Percentiles rank a stretch among this genome's conserved stretches.
These are phyloP conservation scores for Salix brachista DNA, from an alignment of 345 rosid genomes.

Conservation along the genomic window DNA sequence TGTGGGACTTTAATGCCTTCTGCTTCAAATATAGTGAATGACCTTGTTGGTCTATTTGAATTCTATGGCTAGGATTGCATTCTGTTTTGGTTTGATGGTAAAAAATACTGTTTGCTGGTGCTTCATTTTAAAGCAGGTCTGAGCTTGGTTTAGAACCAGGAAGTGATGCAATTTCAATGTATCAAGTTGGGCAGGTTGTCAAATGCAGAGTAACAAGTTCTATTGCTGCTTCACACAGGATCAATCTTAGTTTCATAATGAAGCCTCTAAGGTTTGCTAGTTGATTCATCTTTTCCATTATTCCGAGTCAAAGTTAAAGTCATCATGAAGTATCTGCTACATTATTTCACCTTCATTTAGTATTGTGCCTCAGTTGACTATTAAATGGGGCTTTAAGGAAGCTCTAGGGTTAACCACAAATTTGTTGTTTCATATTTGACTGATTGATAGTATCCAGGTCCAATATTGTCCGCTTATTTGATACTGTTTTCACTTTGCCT, in stretches of 20 bases:
- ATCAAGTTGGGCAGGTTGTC: conserved; percentile 92
- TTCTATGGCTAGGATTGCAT: background rate
- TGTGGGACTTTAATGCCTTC: background rate
- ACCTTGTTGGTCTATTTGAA: background rate
- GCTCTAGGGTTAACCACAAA: background rate
- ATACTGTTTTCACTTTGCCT: background rate
- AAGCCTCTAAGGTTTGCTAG: conserved; percentile 65
- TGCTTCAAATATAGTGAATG: conserved; percentile 3
- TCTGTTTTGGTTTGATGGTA: conserved; percentile 2
- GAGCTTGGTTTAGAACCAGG: conserved; percentile 90
- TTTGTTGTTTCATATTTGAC: background rate
- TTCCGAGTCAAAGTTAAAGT: background rate
- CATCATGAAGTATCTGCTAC: background rate
- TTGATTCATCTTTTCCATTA: background rate
- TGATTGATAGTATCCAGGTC: background rate
- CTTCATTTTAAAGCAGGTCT: conserved; percentile 46
- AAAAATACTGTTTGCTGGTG: conserved; percentile 19
- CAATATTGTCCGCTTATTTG: background rate
- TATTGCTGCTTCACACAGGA: conserved; percentile 56
- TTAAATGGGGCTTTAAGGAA: background rate
- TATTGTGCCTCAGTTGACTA: background rate
- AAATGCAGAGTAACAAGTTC: conserved; percentile 83
- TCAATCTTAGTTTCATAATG: conserved; percentile 80
- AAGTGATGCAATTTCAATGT: conserved; percentile 54
- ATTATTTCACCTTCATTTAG: background rate